Conservation (phyloP, 768 basidiomycete genomes). For the Candolleomyces efflorescens region DNA sequence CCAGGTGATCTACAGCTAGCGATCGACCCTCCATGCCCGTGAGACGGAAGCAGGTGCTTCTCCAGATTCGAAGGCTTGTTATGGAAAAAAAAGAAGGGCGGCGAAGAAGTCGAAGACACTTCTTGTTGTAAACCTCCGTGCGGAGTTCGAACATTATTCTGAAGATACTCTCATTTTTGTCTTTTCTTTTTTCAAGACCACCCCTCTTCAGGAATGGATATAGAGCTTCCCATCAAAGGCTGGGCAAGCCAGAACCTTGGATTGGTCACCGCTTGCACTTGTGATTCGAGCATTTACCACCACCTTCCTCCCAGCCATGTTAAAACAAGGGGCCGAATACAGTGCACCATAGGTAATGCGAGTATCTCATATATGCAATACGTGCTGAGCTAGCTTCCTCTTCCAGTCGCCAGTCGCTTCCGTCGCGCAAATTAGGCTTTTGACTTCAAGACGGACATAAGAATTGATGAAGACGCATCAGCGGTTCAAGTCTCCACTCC, state of each 20-base stretch:
- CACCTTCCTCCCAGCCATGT: too few species aligned
- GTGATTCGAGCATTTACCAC: too few species aligned
- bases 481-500: too few species aligned
- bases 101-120: background rate
- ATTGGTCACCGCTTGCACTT: too few species aligned
- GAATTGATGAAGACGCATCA: background rate
- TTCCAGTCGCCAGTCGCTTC: background rate
- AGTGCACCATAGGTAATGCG: too few species aligned
- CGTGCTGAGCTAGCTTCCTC: background rate
- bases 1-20: background rate
- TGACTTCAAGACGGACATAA: conserved; percentile 1
- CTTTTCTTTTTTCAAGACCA: background rate
- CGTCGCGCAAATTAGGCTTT: too few species aligned
- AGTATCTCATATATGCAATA: too few species aligned
- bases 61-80: background rate
- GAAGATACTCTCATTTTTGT: too few species aligned
- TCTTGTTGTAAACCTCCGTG: background rate
- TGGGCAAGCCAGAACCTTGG: too few species aligned
- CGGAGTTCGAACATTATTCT: background rate
- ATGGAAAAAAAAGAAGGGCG: background rate
- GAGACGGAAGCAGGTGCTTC: background rate
- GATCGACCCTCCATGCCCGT: background rate
- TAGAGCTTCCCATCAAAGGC: too few species aligned
- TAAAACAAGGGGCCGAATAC: too few species aligned
- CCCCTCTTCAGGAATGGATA: too few species aligned